phyloP scores from a whole-genome alignment of 2,329 filamentous ascomycete species.

The Metarhizium sp. region DNA sequence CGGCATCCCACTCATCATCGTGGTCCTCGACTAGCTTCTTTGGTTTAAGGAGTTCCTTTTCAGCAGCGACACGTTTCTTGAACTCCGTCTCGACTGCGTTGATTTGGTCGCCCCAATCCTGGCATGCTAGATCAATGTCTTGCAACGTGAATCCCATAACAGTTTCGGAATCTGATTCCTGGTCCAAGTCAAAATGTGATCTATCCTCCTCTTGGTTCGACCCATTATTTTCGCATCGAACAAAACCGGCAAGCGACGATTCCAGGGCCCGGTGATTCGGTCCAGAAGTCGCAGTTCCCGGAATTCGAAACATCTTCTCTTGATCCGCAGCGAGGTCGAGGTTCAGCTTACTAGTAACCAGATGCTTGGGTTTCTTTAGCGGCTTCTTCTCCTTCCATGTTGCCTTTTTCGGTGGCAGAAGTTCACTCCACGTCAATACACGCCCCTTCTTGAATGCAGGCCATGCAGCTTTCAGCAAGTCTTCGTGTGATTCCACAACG shows the following conservation, averaged over 20 bases:
- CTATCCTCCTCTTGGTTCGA: slow-evolving; percentile 23
- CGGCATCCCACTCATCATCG: slow-evolving; percentile 54
- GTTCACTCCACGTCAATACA: slow-evolving; percentile 68
- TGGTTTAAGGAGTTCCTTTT: slow-evolving; percentile 20
- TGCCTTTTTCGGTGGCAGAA: slow-evolving; percentile 74
- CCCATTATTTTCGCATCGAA: slow-evolving; percentile 34
- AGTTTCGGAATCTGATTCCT: slow-evolving; percentile 50
- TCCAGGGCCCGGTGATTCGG: slow-evolving; percentile 45
- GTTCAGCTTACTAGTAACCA: slow-evolving; percentile 79
- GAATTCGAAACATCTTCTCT: slow-evolving; percentile 75
- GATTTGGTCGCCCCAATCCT: slow-evolving; percentile 70
- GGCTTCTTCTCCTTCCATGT: slow-evolving; percentile 73
- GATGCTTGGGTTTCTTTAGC: slow-evolving; percentile 66
- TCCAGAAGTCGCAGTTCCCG: slow-evolving; percentile 46
- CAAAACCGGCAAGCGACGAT: slow-evolving; percentile 36
- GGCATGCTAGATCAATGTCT: slow-evolving; percentile 77
- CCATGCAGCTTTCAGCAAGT: slow-evolving; percentile 70
- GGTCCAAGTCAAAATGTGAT: slow-evolving; percentile 36
- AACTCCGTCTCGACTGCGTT: slow-evolving; percentile 34
- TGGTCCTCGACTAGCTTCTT: slow-evolving; percentile 26
- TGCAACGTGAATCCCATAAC: slow-evolving; percentile 67
- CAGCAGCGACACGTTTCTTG: slow-evolving; percentile 20
- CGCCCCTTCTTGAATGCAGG: slow-evolving; percentile 70
- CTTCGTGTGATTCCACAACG: slow-evolving; percentile 62
- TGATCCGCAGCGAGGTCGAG: slow-evolving; percentile 81